Percentiles rank a stretch among this genome's conserved stretches.
phyloP scores from a whole-genome alignment of 768 basidiomycete species.

The Mycena rebaudengoi region DNA sequence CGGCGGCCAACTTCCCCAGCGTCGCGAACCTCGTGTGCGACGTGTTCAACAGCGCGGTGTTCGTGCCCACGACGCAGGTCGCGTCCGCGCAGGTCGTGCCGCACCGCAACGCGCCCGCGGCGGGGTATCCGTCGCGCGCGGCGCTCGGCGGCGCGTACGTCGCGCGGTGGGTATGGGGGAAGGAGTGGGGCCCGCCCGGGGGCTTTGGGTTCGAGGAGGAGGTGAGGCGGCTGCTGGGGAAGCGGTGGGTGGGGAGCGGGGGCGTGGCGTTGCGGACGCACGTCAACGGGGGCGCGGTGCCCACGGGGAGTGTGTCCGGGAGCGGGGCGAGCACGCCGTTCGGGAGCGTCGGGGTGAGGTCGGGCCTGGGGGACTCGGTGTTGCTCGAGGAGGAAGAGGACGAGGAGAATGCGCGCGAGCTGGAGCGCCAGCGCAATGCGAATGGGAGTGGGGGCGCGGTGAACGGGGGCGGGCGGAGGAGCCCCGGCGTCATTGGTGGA shows the following conservation, averaged over 20 bases:
- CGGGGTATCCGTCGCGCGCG: conserved; percentile 73
- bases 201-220: conserved; percentile 76
- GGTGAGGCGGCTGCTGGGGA: conserved; percentile 71
- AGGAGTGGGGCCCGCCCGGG: conserved; percentile 54
- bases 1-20: conserved; percentile 85
- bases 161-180: conserved; percentile 88
- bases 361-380: conserved; percentile 58
- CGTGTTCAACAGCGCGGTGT: conserved; percentile 83
- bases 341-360: conserved; percentile 58
- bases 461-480: conserved; percentile 33
- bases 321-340: conserved; percentile 78
- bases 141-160: conserved; percentile 80
- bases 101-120: conserved; percentile 78
- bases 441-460: conserved; percentile 21
- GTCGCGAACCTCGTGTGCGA: conserved; percentile 84
- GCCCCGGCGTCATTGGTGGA: conserved; percentile 39
- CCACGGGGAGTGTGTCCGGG: conserved; percentile 31
- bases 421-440: conserved; percentile 11
- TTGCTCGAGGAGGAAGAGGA: conserved; percentile 82
- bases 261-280: conserved; percentile 67
- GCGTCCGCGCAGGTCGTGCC: conserved; percentile 77
- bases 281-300: conserved; percentile 46
- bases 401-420: conserved; percentile 45
- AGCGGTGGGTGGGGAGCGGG: conserved; percentile 78
- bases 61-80: conserved; percentile 77